phyloP scores from a whole-genome alignment of 352 stramenopile genomes.

The Phytophthora multivora region DNA sequence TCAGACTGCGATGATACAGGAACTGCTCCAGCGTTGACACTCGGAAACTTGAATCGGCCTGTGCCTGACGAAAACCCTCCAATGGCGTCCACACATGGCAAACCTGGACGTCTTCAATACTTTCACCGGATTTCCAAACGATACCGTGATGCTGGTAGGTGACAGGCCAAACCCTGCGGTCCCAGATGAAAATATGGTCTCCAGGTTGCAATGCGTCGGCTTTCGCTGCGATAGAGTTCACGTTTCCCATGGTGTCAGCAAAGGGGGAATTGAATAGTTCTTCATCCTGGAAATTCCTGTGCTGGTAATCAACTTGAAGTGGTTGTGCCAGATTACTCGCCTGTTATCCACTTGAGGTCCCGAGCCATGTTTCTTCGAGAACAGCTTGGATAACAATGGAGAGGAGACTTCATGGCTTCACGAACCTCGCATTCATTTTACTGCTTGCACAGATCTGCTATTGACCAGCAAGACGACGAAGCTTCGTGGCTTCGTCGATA shows the following conservation, averaged over 20 bases:
- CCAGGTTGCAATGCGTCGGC: constrained; percentile 51
- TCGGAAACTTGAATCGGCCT: constrained; percentile 60
- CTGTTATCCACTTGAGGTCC: no score
- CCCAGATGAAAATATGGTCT: constrained; percentile 77
- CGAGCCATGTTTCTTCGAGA: constrained; percentile 3
- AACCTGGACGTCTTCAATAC: constrained; percentile 34
- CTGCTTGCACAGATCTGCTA: constrained; percentile 17
- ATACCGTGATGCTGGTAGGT: constrained; percentile 78
- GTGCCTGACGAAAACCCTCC: constrained; percentile 43
- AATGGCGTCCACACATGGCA: constrained; percentile 67
- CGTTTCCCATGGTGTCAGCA: constrained; percentile 42
- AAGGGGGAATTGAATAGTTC: not conserved
- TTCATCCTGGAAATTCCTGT: not conserved
- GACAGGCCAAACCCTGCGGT: constrained; percentile 65
- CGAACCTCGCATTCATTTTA: constrained; percentile 17
- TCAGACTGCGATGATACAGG: constrained; percentile 46
- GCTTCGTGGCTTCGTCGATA: constrained; percentile 20
- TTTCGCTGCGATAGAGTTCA: constrained; percentile 58
- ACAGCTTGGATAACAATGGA: constrained; percentile 6
- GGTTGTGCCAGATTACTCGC: constrained; percentile 8
- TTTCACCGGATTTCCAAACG: constrained; percentile 55
- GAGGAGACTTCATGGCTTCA: constrained; percentile 1
- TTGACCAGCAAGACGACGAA: constrained; percentile 9
- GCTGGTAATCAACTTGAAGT: constrained; percentile 1
- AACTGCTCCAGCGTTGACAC: constrained; percentile 64